Evolutionary conservation across 1,284 basidiomycete genomes (phyloP).

Genomic region (Ustilago cynodontis): DNA sequence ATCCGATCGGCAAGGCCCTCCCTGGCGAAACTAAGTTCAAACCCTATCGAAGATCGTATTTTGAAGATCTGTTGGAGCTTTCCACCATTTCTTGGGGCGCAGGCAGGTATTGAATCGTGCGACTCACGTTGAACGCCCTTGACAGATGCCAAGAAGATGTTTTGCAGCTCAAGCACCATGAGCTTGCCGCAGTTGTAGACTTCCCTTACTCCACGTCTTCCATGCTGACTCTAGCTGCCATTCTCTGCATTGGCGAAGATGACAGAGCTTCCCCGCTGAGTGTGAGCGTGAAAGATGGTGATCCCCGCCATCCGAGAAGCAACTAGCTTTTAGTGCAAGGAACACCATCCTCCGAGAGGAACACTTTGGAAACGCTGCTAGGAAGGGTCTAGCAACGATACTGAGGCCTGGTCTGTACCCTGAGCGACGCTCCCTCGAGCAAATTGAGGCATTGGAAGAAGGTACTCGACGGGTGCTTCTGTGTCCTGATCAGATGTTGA

Average conservation of each 20-base stretch:
- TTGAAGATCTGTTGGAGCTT: too few species aligned
- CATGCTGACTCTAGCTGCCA: background rate
- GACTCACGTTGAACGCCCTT: too few species aligned
- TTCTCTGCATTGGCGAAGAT: background rate
- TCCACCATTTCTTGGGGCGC: too few species aligned
- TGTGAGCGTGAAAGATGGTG: background rate
- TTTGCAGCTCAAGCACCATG: background rate
- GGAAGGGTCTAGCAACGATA: too few species aligned
- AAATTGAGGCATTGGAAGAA: too few species aligned
- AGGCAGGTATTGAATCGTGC: too few species aligned
- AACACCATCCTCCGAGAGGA: background rate
- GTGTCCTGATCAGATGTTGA: background rate
- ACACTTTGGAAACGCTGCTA: too few species aligned
- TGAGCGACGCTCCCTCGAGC: too few species aligned
- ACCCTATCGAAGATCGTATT: background rate
- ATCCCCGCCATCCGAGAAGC: background rate
- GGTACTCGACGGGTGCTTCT: too few species aligned
- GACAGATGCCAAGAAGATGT: background rate
- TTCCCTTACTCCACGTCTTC: background rate
- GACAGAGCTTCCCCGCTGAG: background rate
- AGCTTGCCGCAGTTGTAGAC: background rate
- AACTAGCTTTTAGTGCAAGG: background rate
- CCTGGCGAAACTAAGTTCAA: background rate
- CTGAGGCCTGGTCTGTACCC: too few species aligned
- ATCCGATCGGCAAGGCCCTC: conserved; percentile 1